Evolutionary conservation across 345 rosid genomes (phyloP).

Genomic region (Arabis hirsuta): DNA sequence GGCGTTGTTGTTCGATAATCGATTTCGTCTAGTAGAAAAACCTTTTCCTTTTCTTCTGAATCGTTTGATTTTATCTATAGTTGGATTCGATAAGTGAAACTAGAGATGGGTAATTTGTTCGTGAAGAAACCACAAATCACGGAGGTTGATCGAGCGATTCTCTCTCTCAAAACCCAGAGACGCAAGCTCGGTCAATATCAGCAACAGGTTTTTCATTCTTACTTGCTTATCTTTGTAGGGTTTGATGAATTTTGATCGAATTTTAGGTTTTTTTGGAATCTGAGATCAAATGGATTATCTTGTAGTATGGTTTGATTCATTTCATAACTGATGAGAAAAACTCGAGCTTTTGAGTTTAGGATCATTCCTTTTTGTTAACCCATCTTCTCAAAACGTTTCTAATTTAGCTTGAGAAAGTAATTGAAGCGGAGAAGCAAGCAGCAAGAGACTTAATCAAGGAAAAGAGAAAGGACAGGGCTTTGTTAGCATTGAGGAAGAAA

Average conservation of each 20-base stretch:
- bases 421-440: constrained; percentile 92
- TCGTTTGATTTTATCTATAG: too few relatives aligned
- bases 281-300: constrained; percentile 11
- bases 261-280: constrained; percentile 2
- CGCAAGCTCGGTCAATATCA: constrained; percentile 94
- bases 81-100: not conserved
- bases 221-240: not conserved
- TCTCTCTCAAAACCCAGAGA: constrained; percentile 94
- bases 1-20: constrained; percentile 8
- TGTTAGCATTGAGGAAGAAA: constrained; percentile 96
- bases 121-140: constrained; percentile 98
- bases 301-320: constrained; percentile 7
- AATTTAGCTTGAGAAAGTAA: constrained; percentile 73
- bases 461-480: constrained; percentile 83
- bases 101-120: constrained; percentile 83
- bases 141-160: constrained; percentile 91
- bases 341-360: constrained; percentile 17
- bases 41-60: too few relatives aligned
- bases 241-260: constrained; percentile 17
- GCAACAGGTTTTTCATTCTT: constrained; percentile 61
- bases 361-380: not conserved
- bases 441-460: constrained; percentile 82
- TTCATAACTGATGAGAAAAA: too few relatives aligned
- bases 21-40: not conserved
- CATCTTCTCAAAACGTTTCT: not conserved